phyloP scores from a whole-genome alignment of 2,329 filamentous ascomycete species.

The Pseudogymnoascus sp. region DNA sequence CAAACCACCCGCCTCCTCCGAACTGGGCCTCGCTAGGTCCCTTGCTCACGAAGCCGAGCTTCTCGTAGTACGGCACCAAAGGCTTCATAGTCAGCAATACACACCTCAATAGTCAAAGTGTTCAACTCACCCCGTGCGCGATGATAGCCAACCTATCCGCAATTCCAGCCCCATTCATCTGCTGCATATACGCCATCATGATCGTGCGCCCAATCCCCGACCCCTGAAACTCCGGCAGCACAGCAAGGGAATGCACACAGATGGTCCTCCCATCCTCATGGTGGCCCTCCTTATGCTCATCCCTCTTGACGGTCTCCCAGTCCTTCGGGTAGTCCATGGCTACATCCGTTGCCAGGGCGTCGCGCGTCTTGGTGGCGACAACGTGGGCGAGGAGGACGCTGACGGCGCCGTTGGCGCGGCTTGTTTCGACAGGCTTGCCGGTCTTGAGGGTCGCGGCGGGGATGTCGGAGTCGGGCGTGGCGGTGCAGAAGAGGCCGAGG shows the following conservation, averaged over 20 bases:
- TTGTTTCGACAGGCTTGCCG: constrained; percentile 51
- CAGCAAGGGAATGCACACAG: constrained; percentile 73
- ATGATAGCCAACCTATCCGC: constrained; percentile 69
- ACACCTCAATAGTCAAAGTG: neutral
- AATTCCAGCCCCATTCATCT: constrained; percentile 61
- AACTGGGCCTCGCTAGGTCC: constrained; percentile 64
- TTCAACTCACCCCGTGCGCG: constrained; percentile 54
- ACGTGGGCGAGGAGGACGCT: constrained; percentile 69
- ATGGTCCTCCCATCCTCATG: constrained; percentile 66
- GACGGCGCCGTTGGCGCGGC: constrained; percentile 45
- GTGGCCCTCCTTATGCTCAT: constrained; percentile 52
- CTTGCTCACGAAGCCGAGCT: constrained; percentile 61
- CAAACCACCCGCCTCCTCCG: constrained; percentile 72
- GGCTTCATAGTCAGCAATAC: constrained; percentile 34
- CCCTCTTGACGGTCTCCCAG: constrained; percentile 46
- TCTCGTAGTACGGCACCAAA: constrained; percentile 66
- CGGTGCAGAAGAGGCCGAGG: constrained; percentile 70
- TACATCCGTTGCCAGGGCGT: constrained; percentile 57
- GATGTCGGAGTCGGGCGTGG: constrained; percentile 40
- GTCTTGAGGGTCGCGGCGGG: constrained; percentile 44
- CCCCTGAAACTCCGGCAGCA: constrained; percentile 66
- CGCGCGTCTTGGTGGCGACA: constrained; percentile 62
- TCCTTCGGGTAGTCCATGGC: constrained; percentile 67
- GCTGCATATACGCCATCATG: constrained; percentile 68
- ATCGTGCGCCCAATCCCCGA: constrained; percentile 66